Evolutionary conservation across 495 filamentous ascomycete genomes (phyloP).

Genomic region (Tricharina praecox): DNA sequence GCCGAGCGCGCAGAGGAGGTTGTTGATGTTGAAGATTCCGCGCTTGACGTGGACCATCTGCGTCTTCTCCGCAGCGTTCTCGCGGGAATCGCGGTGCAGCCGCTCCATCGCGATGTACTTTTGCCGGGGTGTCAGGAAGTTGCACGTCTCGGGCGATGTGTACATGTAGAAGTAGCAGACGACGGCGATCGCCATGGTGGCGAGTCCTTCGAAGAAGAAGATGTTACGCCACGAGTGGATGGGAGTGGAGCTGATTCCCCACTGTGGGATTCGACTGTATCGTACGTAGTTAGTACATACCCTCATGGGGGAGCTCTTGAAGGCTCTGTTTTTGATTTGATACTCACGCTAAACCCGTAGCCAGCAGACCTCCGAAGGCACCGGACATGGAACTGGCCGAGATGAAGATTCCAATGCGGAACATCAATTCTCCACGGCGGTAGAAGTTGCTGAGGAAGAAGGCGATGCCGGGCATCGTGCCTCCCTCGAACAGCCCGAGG

Average conservation of each 20-base stretch:
- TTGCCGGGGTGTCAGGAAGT: slow-evolving; percentile 49
- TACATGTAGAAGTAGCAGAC: slow-evolving; percentile 53
- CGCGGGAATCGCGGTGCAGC: slow-evolving; percentile 42
- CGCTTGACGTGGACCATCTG: slow-evolving; percentile 44
- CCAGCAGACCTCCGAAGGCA: slow-evolving; percentile 63
- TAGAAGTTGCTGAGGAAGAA: slow-evolving; percentile 84
- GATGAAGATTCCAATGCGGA: slow-evolving; percentile 58
- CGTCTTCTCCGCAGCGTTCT: slow-evolving; percentile 39
- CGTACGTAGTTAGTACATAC: too few species aligned
- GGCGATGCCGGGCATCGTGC: slow-evolving; percentile 38
- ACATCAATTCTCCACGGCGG: slow-evolving; percentile 43
- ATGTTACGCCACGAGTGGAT: slow-evolving; percentile 55
- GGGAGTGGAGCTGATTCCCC: slow-evolving; percentile 29
- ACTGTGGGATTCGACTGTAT: slow-evolving; percentile 8
- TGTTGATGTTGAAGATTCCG: slow-evolving; percentile 54
- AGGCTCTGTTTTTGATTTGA: too few species aligned
- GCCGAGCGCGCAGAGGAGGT: slow-evolving; percentile 54
- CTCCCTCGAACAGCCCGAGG: slow-evolving; percentile 29
- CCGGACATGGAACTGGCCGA: slow-evolving; percentile 57
- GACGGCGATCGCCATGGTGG: slow-evolving; percentile 44
- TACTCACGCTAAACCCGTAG: slow-evolving; percentile 31
- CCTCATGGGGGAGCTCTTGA: too few species aligned
- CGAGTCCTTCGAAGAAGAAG: slow-evolving; percentile 48
- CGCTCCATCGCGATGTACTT: slow-evolving; percentile 40
- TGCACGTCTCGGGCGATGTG: slow-evolving; percentile 53